phyloP scores from a whole-genome alignment of 371 early-diverging fungal species.

The Capillidium heterosporum region DNA sequence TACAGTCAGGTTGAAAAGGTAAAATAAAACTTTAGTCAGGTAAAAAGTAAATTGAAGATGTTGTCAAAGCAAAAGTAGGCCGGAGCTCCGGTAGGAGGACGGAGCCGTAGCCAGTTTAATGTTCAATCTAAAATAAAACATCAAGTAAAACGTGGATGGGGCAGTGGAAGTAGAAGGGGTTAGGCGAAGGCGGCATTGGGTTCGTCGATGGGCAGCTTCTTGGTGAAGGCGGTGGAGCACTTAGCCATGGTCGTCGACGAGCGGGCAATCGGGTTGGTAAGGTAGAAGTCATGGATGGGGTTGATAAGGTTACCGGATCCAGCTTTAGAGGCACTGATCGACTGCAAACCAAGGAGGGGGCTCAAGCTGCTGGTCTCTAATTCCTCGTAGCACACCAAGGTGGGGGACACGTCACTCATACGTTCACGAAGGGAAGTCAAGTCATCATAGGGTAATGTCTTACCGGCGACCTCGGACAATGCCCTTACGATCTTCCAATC shows the following conservation, averaged over 20 bases:
- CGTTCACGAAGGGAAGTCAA: conserved; percentile 61
- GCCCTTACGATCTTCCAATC: conserved; percentile 97
- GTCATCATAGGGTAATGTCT: conserved; percentile 78
- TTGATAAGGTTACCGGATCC: conserved; percentile 23
- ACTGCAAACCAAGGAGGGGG: conserved; percentile 37
- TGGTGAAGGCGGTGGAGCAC: conserved; percentile 50
- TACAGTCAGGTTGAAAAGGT: too few relatives aligned
- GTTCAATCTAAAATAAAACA: too few relatives aligned
- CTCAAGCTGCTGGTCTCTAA: conserved; percentile 35
- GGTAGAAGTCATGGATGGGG: conserved; percentile 74
- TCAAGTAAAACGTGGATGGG: too few relatives aligned
- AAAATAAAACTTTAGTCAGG: too few relatives aligned
- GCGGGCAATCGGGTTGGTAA: conserved; percentile 84
- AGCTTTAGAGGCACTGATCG: conserved; percentile 23
- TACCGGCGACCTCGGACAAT: conserved; percentile 74
- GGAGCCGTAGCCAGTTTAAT: too few relatives aligned
- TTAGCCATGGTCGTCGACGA: conserved; percentile 94
- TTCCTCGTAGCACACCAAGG: conserved; percentile 52
- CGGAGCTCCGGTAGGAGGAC: too few relatives aligned
- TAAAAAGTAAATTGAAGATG: too few relatives aligned
- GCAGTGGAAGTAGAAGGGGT: too few relatives aligned
- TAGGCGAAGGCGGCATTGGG: neutral
- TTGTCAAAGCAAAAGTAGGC: too few relatives aligned
- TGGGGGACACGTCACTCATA: conserved; percentile 71
- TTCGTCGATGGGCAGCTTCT: neutral